Evolutionary conservation across 345 rosid genomes (phyloP).

Genomic region (Populus euphratica): DNA sequence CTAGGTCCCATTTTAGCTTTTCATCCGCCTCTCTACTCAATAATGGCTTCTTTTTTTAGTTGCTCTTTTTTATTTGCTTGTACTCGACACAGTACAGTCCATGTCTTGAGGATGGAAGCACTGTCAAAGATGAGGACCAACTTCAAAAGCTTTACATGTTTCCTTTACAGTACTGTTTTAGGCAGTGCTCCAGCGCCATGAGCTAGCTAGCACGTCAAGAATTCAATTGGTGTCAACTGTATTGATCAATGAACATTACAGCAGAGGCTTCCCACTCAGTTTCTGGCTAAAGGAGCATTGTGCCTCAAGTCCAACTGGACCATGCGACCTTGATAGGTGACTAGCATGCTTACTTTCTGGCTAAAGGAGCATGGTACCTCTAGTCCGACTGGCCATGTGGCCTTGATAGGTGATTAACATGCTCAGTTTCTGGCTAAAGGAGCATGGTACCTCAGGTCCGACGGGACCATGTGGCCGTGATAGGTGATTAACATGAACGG

Average conservation of each 20-base stretch:
- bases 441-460: neutral
- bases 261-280: neutral
- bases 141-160: no score
- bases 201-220: no score
- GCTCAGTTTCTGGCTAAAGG: no score
- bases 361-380: neutral
- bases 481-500: neutral
- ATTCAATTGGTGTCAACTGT: neutral
- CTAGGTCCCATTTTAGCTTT: neutral
- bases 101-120: no score
- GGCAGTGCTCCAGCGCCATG: neutral
- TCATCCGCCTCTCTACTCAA: neutral
- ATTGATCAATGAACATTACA: neutral
- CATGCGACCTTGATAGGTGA: neutral
- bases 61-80: constrained; percentile 9
- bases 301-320: neutral
- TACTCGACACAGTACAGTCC: neutral
- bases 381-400: no score
- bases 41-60: neutral
- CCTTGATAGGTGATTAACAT: neutral
- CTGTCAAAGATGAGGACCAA: no score
- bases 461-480: neutral
- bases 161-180: neutral
- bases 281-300: neutral
- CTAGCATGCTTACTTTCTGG: no score